A percentile compares a stretch with the other conserved stretches of the same genome.
phyloP scores from a whole-genome alignment of 176 grass and related monocot genomes.

The Phoenix roebelenii region DNA sequence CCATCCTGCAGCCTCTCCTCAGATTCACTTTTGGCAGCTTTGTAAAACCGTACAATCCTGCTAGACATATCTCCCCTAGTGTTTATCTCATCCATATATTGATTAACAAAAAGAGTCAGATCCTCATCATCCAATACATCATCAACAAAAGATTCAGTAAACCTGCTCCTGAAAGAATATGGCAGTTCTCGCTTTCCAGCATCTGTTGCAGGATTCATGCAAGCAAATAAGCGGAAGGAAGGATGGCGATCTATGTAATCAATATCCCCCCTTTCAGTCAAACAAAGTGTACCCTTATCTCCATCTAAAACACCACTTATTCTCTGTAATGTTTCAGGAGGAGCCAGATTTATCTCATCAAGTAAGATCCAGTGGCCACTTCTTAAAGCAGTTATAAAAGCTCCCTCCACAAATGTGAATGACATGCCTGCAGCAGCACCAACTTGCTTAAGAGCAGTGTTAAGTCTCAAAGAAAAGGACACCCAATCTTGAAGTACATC shows the following conservation, averaged over 20 bases:
- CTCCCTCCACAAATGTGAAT: constrained; percentile 86
- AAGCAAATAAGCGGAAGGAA: constrained; percentile 75
- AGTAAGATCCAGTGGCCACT: constrained; percentile 92
- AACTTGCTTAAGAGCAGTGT: constrained; percentile 44
- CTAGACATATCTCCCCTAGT: constrained; percentile 32
- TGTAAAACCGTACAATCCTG: constrained; percentile 77
- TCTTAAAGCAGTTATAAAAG: constrained; percentile 84
- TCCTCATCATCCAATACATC: constrained; percentile 86
- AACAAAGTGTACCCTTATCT: constrained; percentile 73
- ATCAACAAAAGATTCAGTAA: constrained; percentile 94
- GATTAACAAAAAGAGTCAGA: constrained; percentile 65
- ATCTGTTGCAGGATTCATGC: constrained; percentile 98
- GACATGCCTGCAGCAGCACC: constrained; percentile 40
- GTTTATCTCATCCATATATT: constrained; percentile 61
- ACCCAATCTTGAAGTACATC: constrained; percentile 49
- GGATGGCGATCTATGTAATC: constrained; percentile 83
- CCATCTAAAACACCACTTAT: constrained; percentile 75
- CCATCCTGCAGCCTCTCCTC: constrained; percentile 88
- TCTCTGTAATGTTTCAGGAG: constrained; percentile 95
- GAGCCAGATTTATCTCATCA: constrained; percentile 96
- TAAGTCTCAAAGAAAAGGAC: constrained; percentile 44
- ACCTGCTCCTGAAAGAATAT: constrained; percentile 74
- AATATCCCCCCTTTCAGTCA: constrained; percentile 84
- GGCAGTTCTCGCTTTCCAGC: constrained; percentile 88
- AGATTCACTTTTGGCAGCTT: constrained; percentile 62